Percentiles rank a stretch among this genome's conserved stretches.
phyloP scores from a whole-genome alignment of 805 yeast genomes.

The Saturnispora zaruensis region DNA sequence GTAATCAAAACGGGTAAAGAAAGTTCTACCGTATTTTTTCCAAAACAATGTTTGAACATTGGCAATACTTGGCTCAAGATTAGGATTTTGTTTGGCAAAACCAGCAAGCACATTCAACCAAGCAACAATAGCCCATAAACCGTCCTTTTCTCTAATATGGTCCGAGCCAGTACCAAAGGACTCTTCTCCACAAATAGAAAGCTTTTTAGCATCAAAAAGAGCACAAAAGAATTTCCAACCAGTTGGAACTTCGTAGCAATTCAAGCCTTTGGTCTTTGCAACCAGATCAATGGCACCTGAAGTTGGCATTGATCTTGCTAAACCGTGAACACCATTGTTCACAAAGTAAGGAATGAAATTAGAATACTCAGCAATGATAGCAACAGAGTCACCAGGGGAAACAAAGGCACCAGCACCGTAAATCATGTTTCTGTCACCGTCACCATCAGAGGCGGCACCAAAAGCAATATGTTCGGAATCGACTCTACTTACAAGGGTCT shows the following conservation, averaged over 20 bases:
- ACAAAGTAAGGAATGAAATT: constrained; percentile 83
- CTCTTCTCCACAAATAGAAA: constrained; percentile 97
- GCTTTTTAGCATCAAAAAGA: constrained; percentile 82
- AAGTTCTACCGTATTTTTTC: constrained; percentile 91
- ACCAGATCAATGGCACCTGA: constrained; percentile 90
- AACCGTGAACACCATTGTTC: constrained; percentile 77
- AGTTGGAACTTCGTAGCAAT: constrained; percentile 91
- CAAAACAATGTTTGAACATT: constrained; percentile 81
- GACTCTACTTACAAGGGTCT: constrained; percentile 77
- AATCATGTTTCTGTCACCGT: constrained; percentile 98
- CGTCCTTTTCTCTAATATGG: constrained; percentile 96
- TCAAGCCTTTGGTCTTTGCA: constrained; percentile 65
- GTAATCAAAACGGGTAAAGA: constrained; percentile 90
- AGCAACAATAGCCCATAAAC: constrained; percentile 94
- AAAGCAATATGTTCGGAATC: constrained; percentile 75
- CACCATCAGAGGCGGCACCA: constrained; percentile 99
- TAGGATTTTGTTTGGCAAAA: constrained; percentile 51
- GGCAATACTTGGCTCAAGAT: constrained; percentile 47
- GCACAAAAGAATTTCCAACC: constrained; percentile 99
- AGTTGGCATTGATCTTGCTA: constrained; percentile 97
- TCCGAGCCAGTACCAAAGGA: constrained; percentile 97
- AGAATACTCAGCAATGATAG: constrained; percentile 93
- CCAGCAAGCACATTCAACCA: constrained; percentile 95
- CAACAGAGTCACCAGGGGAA: constrained; percentile 97
- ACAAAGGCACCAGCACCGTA: constrained; percentile 93